Conservation (phyloP, 225 moss, liverwort and hornwort genomes). For the Polytrichum formosum region DNA sequence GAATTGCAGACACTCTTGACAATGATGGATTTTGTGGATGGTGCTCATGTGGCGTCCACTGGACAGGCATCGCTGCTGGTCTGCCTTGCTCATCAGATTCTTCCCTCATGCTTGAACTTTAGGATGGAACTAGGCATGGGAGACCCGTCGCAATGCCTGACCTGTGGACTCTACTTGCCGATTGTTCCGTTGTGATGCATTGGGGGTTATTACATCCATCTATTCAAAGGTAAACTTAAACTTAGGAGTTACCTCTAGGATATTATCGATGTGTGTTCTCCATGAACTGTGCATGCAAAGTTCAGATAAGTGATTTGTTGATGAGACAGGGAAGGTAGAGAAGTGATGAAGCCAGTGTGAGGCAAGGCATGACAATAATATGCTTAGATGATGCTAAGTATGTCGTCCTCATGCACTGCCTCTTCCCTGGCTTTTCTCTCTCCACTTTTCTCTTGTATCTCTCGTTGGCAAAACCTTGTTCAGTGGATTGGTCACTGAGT, state of each 20-base stretch:
- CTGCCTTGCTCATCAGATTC: conserved; percentile 22
- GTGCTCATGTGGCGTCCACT: conserved; percentile 24
- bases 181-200: no score
- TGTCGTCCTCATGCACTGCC: conserved; percentile 94
- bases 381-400: conserved; percentile 42
- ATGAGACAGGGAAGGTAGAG: conserved; percentile 9
- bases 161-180: conserved; percentile 34
- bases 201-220: no score
- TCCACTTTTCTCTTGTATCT: conserved; percentile 14
- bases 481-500: no score
- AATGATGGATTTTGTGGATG: background rate
- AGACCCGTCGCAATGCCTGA: conserved; percentile 58
- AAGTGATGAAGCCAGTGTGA: conserved; percentile 44
- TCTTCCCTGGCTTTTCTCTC: conserved; percentile 82
- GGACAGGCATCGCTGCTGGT: conserved; percentile 67
- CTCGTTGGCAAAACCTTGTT: background rate
- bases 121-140: conserved; percentile 14
- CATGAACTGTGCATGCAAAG: no score
- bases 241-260: no score
- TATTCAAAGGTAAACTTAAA: no score
- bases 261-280: no score
- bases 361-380: conserved; percentile 77
- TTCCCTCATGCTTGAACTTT: background rate
- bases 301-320: background rate
- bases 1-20: no score